Evolutionary conservation across 2,329 filamentous ascomycete genomes (phyloP), one percentile per base, ranked within the genome.

Genomic region (Exophiala oligosperma): DNA sequence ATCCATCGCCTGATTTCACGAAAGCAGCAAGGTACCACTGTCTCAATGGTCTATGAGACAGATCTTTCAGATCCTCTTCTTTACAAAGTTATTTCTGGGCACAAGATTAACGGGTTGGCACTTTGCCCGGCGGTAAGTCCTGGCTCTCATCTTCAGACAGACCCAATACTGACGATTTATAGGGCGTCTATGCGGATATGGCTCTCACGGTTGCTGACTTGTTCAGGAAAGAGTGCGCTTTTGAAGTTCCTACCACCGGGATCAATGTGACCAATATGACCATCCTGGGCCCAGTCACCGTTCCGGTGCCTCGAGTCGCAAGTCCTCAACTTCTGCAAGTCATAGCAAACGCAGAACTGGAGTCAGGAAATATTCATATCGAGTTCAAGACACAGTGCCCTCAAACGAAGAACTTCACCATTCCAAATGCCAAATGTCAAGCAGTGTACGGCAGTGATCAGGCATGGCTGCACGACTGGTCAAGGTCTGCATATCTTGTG

Each of bases 271-370:
- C 69, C 53, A 63, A 73, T 8, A 68, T 76, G 62, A 62, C 65
- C 7, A 70, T 76, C 8, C 66, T 70, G 2, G 73, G 73, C 55
- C 84, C 87, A 35, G 77, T 92, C 59, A 88, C 92, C 60, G 80
- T 32, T 12, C 44, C 40, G n/a, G 37, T 40, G 9, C 37, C 37
- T 40, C 37, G 37, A 17, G 51, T 43, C 17, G 17, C 38, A 21
- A 49, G 50, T 17, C 55, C 38, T 35, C 51, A 58, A 37, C 55
- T 58, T 26, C 49, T 58, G 17, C 24, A 29, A 35, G 48, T 54
- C 26, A 11, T 28, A 14, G 29, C 43, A 9, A 46, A 37, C 26
- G 32, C 55, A 23, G 47, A 58, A 12, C n/a, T 54, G 37, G 49
- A 58, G 28, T 5, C 14, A 9, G 28, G 24, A n/a, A 49, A 46